Base-by-base conservation (phyloP, 2,329 filamentous ascomycete species). In the Cercospora canescens region DNA sequence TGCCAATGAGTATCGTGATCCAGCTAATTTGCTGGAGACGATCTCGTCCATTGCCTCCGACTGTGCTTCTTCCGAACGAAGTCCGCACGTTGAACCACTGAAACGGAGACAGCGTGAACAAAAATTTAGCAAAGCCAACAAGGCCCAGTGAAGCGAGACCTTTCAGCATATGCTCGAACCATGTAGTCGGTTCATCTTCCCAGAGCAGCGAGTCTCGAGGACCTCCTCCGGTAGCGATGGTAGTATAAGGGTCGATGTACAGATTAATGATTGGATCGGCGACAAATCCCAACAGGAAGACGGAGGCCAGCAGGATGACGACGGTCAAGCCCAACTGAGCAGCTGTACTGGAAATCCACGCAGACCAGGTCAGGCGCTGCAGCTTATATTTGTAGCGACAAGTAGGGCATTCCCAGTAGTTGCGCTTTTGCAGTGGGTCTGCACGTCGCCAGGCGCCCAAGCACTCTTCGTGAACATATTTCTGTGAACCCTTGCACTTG, bases 381-480 rank as follows among this genome's bases (percentile, higher is more conserved):
- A 97, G 84, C 37, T 88, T 87, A 79, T 97, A 98, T 71, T 86
- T 85, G 79, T 95, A 97, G 35, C 88, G 85, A 79, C 94, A 98
- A 0, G 93, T 97, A 21, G 91, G 91, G 75, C 94, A 98, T 74
- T 91, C 86, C 87, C 90, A 97, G 76, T 89, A 96, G 72, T 94
- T 93, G 64, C 91, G 86, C 64, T 80, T 81, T 48, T 87, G 85
- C 45, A 84, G 74, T 0, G 91, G 90, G 75, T 93, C 88, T 50
- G 91, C 86, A 69, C 89, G 85, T 71, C 95, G 88, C 93, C 94
- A 98, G 11, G 87, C 84, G 74, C 91, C 88, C 57, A 99, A 84
- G 76, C 95, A 99, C 32, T 89, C 91, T 79, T 97, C 93, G 78
- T 99, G 95, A 26, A 98, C 93, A 79, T 96, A 97, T 81, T 92